These are phyloP conservation scores for Hypomyces rosellus DNA, from an alignment of 2,329 filamentous ascomycete genomes.

Conservation along the genomic window DNA sequence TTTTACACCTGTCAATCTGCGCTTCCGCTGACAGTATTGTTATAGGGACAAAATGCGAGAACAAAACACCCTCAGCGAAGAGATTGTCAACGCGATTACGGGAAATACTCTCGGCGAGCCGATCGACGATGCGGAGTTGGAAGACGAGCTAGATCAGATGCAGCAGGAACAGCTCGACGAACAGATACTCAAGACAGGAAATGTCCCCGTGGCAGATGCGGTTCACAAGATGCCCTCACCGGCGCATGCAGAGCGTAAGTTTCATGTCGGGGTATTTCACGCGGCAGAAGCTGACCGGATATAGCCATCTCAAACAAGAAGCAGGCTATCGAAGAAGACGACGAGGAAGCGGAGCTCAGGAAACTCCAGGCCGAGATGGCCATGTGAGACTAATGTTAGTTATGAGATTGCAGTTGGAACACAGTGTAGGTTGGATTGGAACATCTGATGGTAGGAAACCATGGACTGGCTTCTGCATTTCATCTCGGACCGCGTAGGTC, in stretches of 20 bases:
- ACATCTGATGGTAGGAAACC: too few species aligned
- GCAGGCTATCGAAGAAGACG: slow-evolving; percentile 65
- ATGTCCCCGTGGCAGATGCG: slow-evolving; percentile 72
- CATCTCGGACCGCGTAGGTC: neutral
- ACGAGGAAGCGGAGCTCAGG: slow-evolving; percentile 90
- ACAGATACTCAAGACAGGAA: slow-evolving; percentile 85
- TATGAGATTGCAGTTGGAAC: neutral
- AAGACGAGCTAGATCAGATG: slow-evolving; percentile 75
- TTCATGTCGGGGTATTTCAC: neutral
- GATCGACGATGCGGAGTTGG: slow-evolving; percentile 80
- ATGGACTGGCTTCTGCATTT: neutral
- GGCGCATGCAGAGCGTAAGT: slow-evolving; percentile 70
- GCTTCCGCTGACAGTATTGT: slow-evolving; percentile 23
- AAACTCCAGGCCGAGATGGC: slow-evolving; percentile 97
- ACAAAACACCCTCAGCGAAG: slow-evolving; percentile 87
- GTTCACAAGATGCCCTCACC: slow-evolving; percentile 71
- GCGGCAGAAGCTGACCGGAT: slow-evolving; percentile 6
- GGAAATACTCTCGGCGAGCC: slow-evolving; percentile 58
- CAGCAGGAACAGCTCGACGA: slow-evolving; percentile 92
- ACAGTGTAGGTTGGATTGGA: too few species aligned
- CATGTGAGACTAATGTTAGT: slow-evolving; percentile 52
- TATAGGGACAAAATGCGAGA: slow-evolving; percentile 81
- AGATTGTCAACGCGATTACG: slow-evolving; percentile 83
- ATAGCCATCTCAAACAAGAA: slow-evolving; percentile 29
- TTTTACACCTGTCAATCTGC: neutral